Percentiles rank a stretch among this genome's conserved stretches.
These are phyloP conservation scores for Hibiscus tridactylites DNA, from an alignment of 345 rosid species.

Conservation along the genomic window DNA sequence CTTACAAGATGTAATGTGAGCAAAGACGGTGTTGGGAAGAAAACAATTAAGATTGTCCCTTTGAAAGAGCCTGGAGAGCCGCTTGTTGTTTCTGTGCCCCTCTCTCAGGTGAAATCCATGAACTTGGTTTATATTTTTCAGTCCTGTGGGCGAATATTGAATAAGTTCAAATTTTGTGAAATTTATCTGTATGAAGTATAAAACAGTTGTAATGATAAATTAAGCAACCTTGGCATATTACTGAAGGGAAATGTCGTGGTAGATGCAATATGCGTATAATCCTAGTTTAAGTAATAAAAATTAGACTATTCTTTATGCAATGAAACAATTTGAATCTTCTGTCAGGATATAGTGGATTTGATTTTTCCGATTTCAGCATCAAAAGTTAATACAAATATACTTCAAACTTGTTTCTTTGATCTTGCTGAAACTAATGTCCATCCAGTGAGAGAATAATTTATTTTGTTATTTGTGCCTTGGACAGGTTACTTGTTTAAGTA, in stretches of 20 bases:
- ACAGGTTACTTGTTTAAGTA: conserved; percentile 73
- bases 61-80: conserved; percentile 75
- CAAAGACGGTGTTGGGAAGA: conserved; percentile 57
- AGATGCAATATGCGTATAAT: background rate
- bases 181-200: background rate
- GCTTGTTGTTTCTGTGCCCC: conserved; percentile 62
- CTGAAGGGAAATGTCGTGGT: background rate
- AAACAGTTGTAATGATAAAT: background rate
- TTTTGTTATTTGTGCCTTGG: conserved; percentile 16
- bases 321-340: background rate
- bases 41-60: conserved; percentile 48
- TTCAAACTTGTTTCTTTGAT: background rate
- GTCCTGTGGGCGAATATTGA: background rate
- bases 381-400: background rate
- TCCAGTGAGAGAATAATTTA: conserved; percentile 9
- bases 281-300: background rate
- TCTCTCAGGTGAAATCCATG: conserved; percentile 47
- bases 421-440: background rate
- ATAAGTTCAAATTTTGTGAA: background rate
- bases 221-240: background rate
- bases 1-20: conserved; percentile 78
- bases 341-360: background rate
- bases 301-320: background rate
- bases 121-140: background rate
- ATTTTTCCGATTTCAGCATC: background rate